These are phyloP conservation scores for Aspergillus sp. DNA, from an alignment of 2,329 filamentous ascomycete species.

Conservation along the genomic window DNA sequence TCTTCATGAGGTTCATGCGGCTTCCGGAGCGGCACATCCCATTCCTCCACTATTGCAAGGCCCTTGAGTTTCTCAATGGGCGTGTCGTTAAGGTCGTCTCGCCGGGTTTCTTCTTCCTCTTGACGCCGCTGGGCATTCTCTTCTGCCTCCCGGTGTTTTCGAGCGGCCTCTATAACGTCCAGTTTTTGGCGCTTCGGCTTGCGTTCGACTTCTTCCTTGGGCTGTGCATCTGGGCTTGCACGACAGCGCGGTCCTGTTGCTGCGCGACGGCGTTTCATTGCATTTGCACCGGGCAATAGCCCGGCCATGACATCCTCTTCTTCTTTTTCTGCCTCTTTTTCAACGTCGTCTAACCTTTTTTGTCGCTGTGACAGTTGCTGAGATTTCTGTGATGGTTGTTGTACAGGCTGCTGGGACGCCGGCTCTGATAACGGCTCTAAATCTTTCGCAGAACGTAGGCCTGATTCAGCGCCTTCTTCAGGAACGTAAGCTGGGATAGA, in stretches of 20 bases:
- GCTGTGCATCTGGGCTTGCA: conserved; percentile 12
- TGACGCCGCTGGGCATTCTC: conserved; percentile 50
- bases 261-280: conserved; percentile 70
- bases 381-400: conserved; percentile 1
- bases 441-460: conserved; percentile 16
- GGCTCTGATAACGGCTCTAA: conserved; percentile 5
- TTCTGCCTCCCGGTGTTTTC: conserved; percentile 46
- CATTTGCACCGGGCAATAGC: conserved; percentile 68
- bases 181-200: conserved; percentile 53
- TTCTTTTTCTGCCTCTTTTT: conserved; percentile 39
- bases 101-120: conserved; percentile 60
- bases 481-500: conserved; percentile 31
- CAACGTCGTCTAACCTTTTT: conserved; percentile 19
- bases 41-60: conserved; percentile 69
- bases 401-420: neutral
- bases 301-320: conserved; percentile 58
- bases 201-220: conserved; percentile 23
- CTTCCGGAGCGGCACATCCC: conserved; percentile 50
- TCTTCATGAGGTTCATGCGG: conserved; percentile 40
- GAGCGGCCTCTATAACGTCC: conserved; percentile 61
- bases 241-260: conserved; percentile 50
- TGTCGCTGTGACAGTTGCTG: conserved; percentile 21
- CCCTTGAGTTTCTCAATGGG: conserved; percentile 67
- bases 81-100: conserved; percentile 54
- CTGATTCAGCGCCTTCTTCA: conserved; percentile 12